Percentiles rank a stretch among this genome's conserved stretches.
These are phyloP conservation scores for Agaricus bisporus DNA, from an alignment of 768 basidiomycete species.

Conservation along the genomic window DNA sequence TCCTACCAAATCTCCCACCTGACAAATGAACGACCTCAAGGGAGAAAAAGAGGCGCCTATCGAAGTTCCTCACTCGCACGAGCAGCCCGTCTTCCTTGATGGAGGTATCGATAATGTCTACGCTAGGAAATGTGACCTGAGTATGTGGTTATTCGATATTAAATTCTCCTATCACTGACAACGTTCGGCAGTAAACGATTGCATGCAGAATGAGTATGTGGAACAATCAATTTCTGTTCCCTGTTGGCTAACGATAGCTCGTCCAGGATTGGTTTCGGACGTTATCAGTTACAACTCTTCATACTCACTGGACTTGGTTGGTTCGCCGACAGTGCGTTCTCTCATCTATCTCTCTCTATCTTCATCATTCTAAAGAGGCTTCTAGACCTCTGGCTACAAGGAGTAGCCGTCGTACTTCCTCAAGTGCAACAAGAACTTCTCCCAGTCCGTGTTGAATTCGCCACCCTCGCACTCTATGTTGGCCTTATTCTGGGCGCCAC, in stretches of 20 bases:
- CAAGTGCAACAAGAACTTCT: slow-evolving; percentile 38
- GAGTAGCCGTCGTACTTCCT: slow-evolving; percentile 37
- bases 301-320: slow-evolving; percentile 41
- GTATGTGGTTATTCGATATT: not conserved
- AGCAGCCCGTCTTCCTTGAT: not conserved
- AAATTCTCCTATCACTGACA: not conserved
- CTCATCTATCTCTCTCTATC: not conserved
- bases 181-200: slow-evolving; percentile 31
- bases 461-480: slow-evolving; percentile 39
- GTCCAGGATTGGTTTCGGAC: slow-evolving; percentile 41
- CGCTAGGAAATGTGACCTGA: slow-evolving; percentile 6
- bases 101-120: slow-evolving; percentile 5
- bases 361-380: not conserved
- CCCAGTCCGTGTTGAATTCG: slow-evolving; percentile 36
- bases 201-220: slow-evolving; percentile 38
- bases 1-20: not conserved
- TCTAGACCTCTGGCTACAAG: slow-evolving; percentile 40
- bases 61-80: not conserved
- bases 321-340: slow-evolving; percentile 39
- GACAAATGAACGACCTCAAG: not conserved
- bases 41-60: not conserved
- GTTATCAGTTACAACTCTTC: slow-evolving; percentile 44
- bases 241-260: not conserved
- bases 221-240: not conserved
- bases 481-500: slow-evolving; percentile 45